Base-by-base conservation (phyloP, 2,329 filamentous ascomycete genomes). In the Exophiala aquamarina region DNA sequence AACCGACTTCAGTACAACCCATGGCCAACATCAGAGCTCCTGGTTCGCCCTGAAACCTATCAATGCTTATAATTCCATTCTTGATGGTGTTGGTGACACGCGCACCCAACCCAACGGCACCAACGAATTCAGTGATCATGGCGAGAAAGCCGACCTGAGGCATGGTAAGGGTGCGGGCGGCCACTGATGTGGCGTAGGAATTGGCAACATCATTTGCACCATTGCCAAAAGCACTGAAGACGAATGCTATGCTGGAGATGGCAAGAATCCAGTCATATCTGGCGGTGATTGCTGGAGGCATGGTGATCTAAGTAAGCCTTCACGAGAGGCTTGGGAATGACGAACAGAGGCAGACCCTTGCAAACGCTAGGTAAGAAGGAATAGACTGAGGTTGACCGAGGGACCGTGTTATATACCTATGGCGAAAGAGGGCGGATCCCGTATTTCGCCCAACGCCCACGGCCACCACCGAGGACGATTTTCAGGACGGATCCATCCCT, bases 191-290 rank as follows among this genome's bases (percentile, higher is more conserved):
- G 21, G 76, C 76, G 63, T 76, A 79, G 0, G 75, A 70, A 60
- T 78, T 79, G 63, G 75, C 74, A 50, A 77, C 74, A 74, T 78
- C 75, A 61, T 75, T 74, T 56, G 60, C 60, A 23, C 66, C 66
- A 49, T 69, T 70, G 54, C 63, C 63, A 41, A 66, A 67, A 26
- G 65, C 55, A 28, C 60, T 63, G 47, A 62, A 62, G 41, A 65
- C 57, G 53, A 68, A 68, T 19, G 65, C 64, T 42, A 70, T 67
- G 17, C 61, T 59, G 40, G 65, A 67, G 41, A 70, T 63, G 42
- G 67, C 68, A 23, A 70, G 60, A 41, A 70, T 69, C 66, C 67
- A 70, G 44, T 68, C 64, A 47, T 69, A 70, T 43, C 58, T 47
- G 8, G 49, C 46, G 8, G 54, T 56, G 8, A 18, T 34, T 28